Conservation (phyloP, 495 filamentous ascomycete genomes). For the Hypomontagnella submonticulosa region DNA sequence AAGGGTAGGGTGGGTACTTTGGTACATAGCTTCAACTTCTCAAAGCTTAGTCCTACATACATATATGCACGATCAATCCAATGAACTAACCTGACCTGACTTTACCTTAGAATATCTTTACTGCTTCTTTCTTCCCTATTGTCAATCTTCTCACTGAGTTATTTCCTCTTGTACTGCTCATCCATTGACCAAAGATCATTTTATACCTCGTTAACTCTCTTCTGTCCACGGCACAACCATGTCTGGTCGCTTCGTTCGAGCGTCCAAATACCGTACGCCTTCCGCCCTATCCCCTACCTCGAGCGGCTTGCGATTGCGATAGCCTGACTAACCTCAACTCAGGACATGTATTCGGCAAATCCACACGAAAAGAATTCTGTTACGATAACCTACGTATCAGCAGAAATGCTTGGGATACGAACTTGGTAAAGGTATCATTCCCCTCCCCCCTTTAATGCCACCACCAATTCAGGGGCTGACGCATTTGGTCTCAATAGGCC, state of each 20-base stretch:
- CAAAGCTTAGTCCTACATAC: not conserved
- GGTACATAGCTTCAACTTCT: slow-evolving; percentile 10
- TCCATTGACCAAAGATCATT: slow-evolving; percentile 4
- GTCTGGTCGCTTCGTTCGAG: slow-evolving; percentile 97
- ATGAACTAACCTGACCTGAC: not conserved
- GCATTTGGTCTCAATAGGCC: slow-evolving; percentile 63
- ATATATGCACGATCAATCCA: not conserved
- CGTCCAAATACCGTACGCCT: slow-evolving; percentile 96
- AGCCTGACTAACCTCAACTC: slow-evolving; percentile 42
- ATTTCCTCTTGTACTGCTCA: slow-evolving; percentile 13
- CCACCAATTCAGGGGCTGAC: slow-evolving; percentile 43
- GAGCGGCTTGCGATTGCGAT: slow-evolving; percentile 41
- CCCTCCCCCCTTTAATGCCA: not conserved
- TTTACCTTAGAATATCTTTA: slow-evolving; percentile 14
- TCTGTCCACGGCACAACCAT: slow-evolving; percentile 61
- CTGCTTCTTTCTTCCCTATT: slow-evolving; percentile 33
- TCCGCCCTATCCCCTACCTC: slow-evolving; percentile 44
- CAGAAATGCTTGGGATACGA: slow-evolving; percentile 98
- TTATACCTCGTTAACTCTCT: slow-evolving; percentile 18
- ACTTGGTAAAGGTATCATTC: slow-evolving; percentile 85
- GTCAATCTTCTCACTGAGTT: slow-evolving; percentile 18
- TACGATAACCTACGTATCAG: slow-evolving; percentile 97
- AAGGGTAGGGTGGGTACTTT: slow-evolving; percentile 1
- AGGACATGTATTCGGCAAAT: slow-evolving; percentile 98
- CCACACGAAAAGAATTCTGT: slow-evolving; percentile 90